A percentile compares a stretch with the other conserved stretches of the same genome.
Conservation (phyloP, 164 flowering plant species). For the Kalanchoe fedtschenkoi region DNA sequence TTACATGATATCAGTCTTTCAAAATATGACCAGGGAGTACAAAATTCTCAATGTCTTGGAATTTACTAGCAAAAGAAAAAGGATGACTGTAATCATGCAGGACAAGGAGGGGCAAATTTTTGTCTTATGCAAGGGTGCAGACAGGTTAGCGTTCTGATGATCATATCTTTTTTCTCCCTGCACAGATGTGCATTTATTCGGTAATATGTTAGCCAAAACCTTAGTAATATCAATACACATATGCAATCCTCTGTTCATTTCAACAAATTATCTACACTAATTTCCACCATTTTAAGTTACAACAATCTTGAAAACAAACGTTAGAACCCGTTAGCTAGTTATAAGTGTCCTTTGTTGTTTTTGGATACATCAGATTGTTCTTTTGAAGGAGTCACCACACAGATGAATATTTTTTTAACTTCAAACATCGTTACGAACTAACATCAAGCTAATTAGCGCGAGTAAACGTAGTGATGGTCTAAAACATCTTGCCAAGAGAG, state of each 20-base stretch:
- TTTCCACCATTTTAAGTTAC: too few species aligned
- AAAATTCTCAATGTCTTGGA: constrained; percentile 51
- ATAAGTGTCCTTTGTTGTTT: neutral
- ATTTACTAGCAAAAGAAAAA: constrained; percentile 46
- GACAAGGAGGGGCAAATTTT: constrained; percentile 44
- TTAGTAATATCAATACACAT: neutral
- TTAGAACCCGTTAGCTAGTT: neutral
- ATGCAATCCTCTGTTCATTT: too few species aligned
- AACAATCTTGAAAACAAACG: neutral
- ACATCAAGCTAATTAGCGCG: neutral
- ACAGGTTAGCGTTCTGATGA: constrained; percentile 26
- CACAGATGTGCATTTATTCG: neutral
- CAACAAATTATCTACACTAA: too few species aligned
- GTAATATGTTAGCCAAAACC: neutral
- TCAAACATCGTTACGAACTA: neutral
- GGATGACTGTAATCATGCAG: constrained; percentile 62
- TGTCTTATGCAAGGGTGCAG: constrained; percentile 71
- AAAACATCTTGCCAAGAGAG: neutral
- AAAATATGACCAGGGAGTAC: constrained; percentile 33
- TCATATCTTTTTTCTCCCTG: neutral
- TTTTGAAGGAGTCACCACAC: neutral
- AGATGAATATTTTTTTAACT: too few species aligned
- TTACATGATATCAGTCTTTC: neutral
- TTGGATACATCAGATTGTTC: neutral
- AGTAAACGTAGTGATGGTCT: neutral